Evolutionary conservation across 1,284 basidiomycete genomes (phyloP).

Genomic region (Volvariella volvacea): DNA sequence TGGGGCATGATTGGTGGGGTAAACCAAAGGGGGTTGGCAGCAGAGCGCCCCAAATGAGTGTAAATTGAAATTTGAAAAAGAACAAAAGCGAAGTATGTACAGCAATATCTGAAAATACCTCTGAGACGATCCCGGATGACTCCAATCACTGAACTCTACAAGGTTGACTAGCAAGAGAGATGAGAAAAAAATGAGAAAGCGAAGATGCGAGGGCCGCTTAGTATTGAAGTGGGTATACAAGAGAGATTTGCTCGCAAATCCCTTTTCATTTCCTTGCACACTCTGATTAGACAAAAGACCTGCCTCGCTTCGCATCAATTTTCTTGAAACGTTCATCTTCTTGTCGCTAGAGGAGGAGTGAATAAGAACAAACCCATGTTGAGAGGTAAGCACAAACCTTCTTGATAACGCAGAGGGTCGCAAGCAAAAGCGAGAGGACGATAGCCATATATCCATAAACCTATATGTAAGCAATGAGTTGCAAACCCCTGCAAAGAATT

Average conservation of each 20-base stretch:
- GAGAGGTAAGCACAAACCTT: conserved; percentile 38
- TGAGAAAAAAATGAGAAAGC: too few species aligned
- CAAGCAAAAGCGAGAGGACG: conserved; percentile 64
- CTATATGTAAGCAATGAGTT: conserved; percentile 10
- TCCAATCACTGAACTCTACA: too few species aligned
- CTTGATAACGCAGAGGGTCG: conserved; percentile 79
- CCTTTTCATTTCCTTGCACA: not conserved
- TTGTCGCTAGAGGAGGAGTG: conserved; percentile 52
- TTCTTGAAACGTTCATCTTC: conserved; percentile 78
- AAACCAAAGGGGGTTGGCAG: too few species aligned
- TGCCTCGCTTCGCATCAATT: conserved; percentile 81
- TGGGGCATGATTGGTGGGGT: not conserved
- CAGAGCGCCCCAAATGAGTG: not conserved
- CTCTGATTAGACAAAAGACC: conserved; percentile 69
- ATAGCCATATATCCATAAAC: conserved; percentile 83
- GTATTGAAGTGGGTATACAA: too few species aligned
- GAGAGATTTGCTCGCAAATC: not conserved
- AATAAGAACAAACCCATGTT: conserved; percentile 9
- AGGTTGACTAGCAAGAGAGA: too few species aligned
- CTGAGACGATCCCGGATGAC: too few species aligned
- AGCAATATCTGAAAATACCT: not conserved
- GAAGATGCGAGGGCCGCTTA: too few species aligned
- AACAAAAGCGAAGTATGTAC: not conserved
- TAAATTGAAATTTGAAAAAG: not conserved
- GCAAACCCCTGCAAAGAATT: not conserved